phyloP scores from a whole-genome alignment of 2,329 filamentous ascomycete genomes.

The Neofusicoccum laricinum region DNA sequence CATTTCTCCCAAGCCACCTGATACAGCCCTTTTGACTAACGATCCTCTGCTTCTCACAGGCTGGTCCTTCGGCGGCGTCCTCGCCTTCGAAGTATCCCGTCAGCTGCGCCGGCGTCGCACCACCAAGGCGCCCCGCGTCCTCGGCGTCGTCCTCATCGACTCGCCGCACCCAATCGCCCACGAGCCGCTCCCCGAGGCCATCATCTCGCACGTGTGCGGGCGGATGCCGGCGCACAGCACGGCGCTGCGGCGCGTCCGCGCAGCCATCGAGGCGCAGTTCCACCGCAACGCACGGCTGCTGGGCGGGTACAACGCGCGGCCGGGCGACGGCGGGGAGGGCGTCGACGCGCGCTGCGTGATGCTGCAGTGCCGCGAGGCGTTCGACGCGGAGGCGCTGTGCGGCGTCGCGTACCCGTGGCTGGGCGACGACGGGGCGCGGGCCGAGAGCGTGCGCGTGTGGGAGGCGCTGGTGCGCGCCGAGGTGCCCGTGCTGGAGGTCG shows the following conservation, averaged over 20 bases:
- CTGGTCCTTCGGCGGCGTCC: constrained; percentile 19
- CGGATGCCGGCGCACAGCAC: background rate
- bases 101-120: background rate
- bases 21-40: too few relatives aligned
- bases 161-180: constrained; percentile 16
- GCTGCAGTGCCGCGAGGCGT: constrained; percentile 20
- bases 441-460: too few relatives aligned
- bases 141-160: constrained; percentile 17
- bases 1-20: background rate
- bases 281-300: constrained; percentile 4
- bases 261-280: constrained; percentile 7
- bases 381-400: constrained; percentile 24
- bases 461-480: too few relatives aligned
- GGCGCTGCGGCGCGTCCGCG: background rate
- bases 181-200: constrained; percentile 4
- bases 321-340: background rate
- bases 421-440: background rate
- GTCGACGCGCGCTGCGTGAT: constrained; percentile 20
- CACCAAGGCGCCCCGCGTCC: background rate
- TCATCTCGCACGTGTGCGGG: constrained; percentile 9
- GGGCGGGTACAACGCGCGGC: background rate
- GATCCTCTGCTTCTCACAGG: too few relatives aligned
- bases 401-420: constrained; percentile 20
- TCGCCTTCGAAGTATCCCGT: constrained; percentile 17
- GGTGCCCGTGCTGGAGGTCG: too few relatives aligned